phyloP scores from a whole-genome alignment of 2,329 filamentous ascomycete genomes.

The Moelleriella libera region DNA sequence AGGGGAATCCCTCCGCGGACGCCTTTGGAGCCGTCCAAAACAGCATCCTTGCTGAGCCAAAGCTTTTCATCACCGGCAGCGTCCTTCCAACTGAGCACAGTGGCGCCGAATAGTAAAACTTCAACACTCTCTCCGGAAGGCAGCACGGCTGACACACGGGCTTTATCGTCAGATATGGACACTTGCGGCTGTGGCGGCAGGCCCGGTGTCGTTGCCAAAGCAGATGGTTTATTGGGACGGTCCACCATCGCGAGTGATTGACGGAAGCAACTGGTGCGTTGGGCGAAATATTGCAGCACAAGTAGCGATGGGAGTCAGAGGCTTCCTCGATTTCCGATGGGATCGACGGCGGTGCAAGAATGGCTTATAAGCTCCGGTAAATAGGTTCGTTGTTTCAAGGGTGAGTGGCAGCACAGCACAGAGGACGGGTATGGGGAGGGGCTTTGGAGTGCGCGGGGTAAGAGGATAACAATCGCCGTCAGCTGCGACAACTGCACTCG shows the following conservation, averaged over 20 bases:
- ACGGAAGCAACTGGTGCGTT: not conserved
- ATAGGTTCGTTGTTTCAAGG: no score
- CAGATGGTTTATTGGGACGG: constrained; percentile 68
- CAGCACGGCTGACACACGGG: constrained; percentile 62
- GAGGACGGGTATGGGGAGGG: not conserved
- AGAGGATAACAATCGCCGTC: not conserved
- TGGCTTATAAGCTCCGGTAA: no score
- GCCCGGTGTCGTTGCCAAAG: constrained; percentile 60
- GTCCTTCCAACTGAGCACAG: constrained; percentile 86
- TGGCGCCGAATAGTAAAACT: constrained; percentile 82
- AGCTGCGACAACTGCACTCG: not conserved
- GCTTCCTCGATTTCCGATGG: no score
- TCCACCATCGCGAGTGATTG: constrained; percentile 49
- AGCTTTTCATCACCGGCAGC: constrained; percentile 66
- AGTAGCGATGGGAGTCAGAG: no score
- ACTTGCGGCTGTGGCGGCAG: constrained; percentile 65
- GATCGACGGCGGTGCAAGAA: no score
- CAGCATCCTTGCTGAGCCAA: constrained; percentile 69
- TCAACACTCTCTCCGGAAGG: constrained; percentile 79
- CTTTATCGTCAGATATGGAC: constrained; percentile 55
- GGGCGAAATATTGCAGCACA: no score
- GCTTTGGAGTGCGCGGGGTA: not conserved
- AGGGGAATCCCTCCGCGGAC: constrained; percentile 86
- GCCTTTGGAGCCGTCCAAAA: constrained; percentile 74
- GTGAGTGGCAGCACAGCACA: no score